Conservation (phyloP, 306 rosid species). For the Hippophae rhamnoides region DNA sequence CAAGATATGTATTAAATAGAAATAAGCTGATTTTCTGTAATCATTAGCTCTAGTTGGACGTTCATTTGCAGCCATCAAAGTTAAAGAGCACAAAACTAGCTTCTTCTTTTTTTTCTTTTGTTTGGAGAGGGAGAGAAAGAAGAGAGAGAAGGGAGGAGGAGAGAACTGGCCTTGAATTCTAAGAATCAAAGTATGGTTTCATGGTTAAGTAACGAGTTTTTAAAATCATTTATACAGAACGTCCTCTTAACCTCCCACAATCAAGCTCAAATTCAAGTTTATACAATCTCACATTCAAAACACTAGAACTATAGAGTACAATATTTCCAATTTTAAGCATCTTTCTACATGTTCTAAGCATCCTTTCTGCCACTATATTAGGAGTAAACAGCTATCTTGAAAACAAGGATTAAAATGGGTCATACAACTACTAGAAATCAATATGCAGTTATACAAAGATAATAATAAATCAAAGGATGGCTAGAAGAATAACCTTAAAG, state of each 20-base stretch:
- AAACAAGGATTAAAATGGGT: neutral
- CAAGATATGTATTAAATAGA: too few relatives aligned
- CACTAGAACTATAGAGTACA: neutral
- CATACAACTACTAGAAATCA: neutral
- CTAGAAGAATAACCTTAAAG: slow-evolving; percentile 47
- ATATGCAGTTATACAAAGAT: neutral
- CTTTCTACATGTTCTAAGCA: neutral
- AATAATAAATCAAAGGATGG: slow-evolving; percentile 2
- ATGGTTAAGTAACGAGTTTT: neutral
- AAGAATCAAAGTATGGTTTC: neutral
- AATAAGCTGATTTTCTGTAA: too few relatives aligned
- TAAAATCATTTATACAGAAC: neutral
- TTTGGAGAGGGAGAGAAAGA: too few relatives aligned
- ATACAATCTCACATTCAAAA: neutral
- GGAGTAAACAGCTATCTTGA: neutral
- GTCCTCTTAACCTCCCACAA: slow-evolving; percentile 1
- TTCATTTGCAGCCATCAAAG: too few relatives aligned
- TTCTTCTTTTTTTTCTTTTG: too few relatives aligned
- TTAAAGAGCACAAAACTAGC: too few relatives aligned
- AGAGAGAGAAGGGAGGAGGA: neutral
- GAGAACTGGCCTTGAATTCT: neutral
- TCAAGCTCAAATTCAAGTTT: neutral
- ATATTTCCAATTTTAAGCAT: neutral
- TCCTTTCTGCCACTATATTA: neutral
- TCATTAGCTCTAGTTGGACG: too few relatives aligned